phyloP scores from a whole-genome alignment of 2,329 filamentous ascomycete genomes.

The Xylaria sp. region DNA sequence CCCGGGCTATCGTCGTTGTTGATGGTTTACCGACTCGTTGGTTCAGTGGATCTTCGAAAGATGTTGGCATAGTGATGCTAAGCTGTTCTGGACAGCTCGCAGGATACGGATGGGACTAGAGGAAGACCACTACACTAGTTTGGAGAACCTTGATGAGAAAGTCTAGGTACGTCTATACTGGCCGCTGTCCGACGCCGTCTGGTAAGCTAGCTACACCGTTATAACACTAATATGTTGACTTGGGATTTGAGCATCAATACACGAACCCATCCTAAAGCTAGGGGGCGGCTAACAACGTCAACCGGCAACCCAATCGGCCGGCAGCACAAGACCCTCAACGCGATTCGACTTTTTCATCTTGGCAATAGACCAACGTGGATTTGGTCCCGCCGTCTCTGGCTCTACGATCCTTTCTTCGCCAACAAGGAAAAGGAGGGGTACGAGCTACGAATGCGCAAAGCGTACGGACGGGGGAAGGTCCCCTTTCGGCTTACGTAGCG shows the following conservation, averaged over 20 bases:
- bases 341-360: conserved; percentile 2
- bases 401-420: background rate
- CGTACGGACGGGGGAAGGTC: background rate
- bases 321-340: background rate
- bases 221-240: background rate
- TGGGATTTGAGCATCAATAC: background rate
- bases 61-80: background rate
- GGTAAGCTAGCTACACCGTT: background rate
- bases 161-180: background rate
- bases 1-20: background rate
- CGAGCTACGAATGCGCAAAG: conserved; percentile 15
- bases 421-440: background rate
- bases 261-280: background rate
- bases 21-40: conserved; percentile 1
- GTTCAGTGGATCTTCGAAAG: conserved; percentile 10
- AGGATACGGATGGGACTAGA: background rate
- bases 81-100: background rate
- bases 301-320: conserved; percentile 1
- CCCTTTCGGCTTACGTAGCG: conserved; percentile 17
- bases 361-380: background rate
- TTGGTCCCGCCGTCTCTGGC: background rate
- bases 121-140: background rate
- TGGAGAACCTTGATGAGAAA: background rate
- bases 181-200: background rate
- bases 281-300: background rate